Evolutionary conservation across 129 eudicot genomes (phyloP).

Genomic region (Arctium lappa): DNA sequence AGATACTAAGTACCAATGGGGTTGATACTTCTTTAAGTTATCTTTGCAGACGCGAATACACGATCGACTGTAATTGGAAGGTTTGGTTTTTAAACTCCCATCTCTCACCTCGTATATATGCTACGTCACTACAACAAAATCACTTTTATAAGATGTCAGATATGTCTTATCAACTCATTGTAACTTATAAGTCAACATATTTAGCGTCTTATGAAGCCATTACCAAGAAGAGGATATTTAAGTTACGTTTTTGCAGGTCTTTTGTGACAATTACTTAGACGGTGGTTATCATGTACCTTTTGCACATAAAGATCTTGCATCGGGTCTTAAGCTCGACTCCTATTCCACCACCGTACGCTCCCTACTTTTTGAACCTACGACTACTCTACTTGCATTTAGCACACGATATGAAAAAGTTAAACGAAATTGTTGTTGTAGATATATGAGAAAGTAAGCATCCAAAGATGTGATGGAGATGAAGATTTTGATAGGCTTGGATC

Average conservation of each 20-base stretch:
- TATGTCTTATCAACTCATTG: too few relatives aligned
- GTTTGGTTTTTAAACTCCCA: conserved; percentile 27
- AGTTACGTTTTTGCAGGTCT: conserved; percentile 56
- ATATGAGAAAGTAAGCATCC: conserved; percentile 91
- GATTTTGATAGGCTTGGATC: conserved; percentile 74
- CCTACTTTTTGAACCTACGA: not conserved
- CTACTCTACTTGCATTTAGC: not conserved
- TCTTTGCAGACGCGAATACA: conserved; percentile 80
- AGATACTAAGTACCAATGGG: conserved; percentile 53
- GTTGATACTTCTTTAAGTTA: conserved; percentile 63
- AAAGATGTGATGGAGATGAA: conserved; percentile 56
- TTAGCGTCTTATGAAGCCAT: not conserved
- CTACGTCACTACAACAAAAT: not conserved
- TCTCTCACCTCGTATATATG: not conserved
- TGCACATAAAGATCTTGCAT: conserved; percentile 91
- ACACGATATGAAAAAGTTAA: not conserved
- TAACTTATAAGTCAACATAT: too few relatives aligned
- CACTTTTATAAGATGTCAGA: not conserved
- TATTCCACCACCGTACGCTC: conserved; percentile 71
- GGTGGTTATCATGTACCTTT: conserved; percentile 97
- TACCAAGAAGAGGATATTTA: not conserved
- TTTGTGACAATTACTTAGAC: conserved; percentile 95
- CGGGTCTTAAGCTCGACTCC: conserved; percentile 83
- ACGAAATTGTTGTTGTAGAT: conserved; percentile 29
- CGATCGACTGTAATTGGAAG: conserved; percentile 97